phyloP scores from a whole-genome alignment of 441 rosid genomes.

The Aquilaria agallochum region DNA sequence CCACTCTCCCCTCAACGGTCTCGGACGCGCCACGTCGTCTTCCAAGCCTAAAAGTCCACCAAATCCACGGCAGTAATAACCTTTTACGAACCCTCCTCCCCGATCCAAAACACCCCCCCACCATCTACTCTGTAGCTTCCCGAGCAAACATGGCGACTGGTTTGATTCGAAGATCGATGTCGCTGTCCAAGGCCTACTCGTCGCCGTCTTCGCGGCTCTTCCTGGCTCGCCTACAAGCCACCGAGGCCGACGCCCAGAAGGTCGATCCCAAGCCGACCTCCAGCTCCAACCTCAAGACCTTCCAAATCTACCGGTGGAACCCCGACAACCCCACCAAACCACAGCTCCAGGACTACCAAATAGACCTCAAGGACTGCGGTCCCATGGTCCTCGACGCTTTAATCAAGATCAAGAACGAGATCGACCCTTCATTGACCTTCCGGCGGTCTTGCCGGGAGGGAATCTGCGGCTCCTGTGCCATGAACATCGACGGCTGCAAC shows the following conservation, averaged over 20 bases:
- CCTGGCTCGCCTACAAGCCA: slow-evolving; percentile 40
- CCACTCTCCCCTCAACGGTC: not conserved
- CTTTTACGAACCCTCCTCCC: no score
- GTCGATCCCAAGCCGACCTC: slow-evolving; percentile 38
- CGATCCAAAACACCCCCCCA: no score
- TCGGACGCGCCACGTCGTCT: slow-evolving; percentile 7
- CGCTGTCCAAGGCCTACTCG: slow-evolving; percentile 26
- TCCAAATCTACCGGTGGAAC: slow-evolving; percentile 93
- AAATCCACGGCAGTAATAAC: slow-evolving; percentile 3
- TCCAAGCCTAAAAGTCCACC: not conserved
- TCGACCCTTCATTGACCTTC: slow-evolving; percentile 86
- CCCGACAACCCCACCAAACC: slow-evolving; percentile 84
- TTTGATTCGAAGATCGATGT: slow-evolving; percentile 45
- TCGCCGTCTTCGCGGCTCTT: slow-evolving; percentile 27
- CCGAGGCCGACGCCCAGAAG: slow-evolving; percentile 48
- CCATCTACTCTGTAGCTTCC: no score
- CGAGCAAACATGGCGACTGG: slow-evolving; percentile 46
- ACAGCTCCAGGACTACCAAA: slow-evolving; percentile 54
- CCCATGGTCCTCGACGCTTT: slow-evolving; percentile 97
- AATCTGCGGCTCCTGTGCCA: slow-evolving; percentile 94
- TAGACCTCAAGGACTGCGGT: slow-evolving; percentile 84
- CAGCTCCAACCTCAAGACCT: slow-evolving; percentile 45
- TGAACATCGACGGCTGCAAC: slow-evolving; percentile 96
- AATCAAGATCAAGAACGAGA: slow-evolving; percentile 95
- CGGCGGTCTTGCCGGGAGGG: slow-evolving; percentile 98